Base-by-base conservation (phyloP, 805 yeast genomes). In the Saccharomycopsis javanensis region DNA sequence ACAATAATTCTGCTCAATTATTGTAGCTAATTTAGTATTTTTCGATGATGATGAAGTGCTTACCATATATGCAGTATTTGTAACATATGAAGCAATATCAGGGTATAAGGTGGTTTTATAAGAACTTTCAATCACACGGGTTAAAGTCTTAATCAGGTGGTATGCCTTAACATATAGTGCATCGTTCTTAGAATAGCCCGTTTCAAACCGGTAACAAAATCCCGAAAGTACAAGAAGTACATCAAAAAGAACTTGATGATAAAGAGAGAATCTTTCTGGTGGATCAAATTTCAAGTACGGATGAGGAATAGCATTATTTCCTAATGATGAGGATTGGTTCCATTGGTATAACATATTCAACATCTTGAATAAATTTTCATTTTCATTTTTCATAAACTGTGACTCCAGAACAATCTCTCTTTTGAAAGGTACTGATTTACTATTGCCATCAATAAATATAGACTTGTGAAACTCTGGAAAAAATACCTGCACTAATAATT, bases 211-310 rank as follows among this genome's bases (percentile, higher is more conserved):
- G 46, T 34, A 53, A 8, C 53, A 23, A 53, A 60, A 57, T 23
- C 51, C 42, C 35, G 53, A 52, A 25, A 60, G 18, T 20, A 60
- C 58, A 18, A 60, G 34, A n/a, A 55, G 31, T 1, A 45, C 59
- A 38, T 58, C 61, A 55, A 58, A 58, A 5, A 60, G 42, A 31
- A 60, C 20, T 35, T 58, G 60, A 27, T 58, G 46, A 34, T 58
- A 60, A 52, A 20, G 61, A 56, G 28, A 57, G 18, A 25, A 54
- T 31, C 45, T 53, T 52, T 50, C 57, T 35, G 37, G 28, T 15
- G 51, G 33, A 8, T 28, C 27, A 6, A 55, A 50, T 15, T 35
- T 54, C 10, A 50, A 33, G 20, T 50, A 25, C 4, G 35, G 23
- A 25, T 50, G 27, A 1, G 30, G 33, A 18, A n/a, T 48, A 42